Evolutionary conservation across 495 filamentous ascomycete genomes (phyloP).

Genomic region (Pyrenula aspistea): DNA sequence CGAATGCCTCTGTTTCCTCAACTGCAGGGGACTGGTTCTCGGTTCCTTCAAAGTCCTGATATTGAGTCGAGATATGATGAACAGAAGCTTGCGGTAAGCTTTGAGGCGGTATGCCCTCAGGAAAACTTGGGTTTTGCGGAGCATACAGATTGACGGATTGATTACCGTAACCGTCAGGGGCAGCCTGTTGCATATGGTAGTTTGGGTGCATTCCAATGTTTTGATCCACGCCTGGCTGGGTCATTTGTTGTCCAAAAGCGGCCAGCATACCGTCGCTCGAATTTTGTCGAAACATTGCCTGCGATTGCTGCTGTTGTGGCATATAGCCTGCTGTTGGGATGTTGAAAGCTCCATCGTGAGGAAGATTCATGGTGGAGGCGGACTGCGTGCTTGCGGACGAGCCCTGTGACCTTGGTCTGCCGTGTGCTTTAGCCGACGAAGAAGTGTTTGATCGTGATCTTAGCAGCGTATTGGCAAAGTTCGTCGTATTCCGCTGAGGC

Average conservation of each 20-base stretch:
- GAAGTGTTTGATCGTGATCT: constrained; percentile 49
- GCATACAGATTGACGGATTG: constrained; percentile 35
- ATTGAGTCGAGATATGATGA: constrained; percentile 42
- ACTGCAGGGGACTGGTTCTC: constrained; percentile 53
- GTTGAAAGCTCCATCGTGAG: constrained; percentile 56
- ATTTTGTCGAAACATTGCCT: constrained; percentile 35
- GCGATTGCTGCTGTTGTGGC: constrained; percentile 37
- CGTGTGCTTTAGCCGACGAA: constrained; percentile 42
- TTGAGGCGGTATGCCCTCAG: constrained; percentile 16
- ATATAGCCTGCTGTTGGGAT: constrained; percentile 33
- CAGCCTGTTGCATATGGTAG: constrained; percentile 25
- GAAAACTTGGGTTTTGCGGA: constrained; percentile 27
- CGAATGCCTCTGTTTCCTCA: constrained; percentile 56
- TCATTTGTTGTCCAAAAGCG: constrained; percentile 41
- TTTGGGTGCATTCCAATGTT: constrained; percentile 34
- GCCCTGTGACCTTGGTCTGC: constrained; percentile 62
- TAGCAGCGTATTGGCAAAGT: constrained; percentile 3
- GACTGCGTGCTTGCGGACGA: constrained; percentile 78
- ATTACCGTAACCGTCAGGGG: constrained; percentile 4
- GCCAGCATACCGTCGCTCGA: constrained; percentile 59
- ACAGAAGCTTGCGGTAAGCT: constrained; percentile 22
- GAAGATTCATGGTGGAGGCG: constrained; percentile 29
- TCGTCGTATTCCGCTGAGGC: neutral
- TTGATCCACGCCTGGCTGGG: constrained; percentile 38
- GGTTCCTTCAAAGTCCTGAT: constrained; percentile 50